Evolutionary conservation across 2,329 filamentous ascomycete species (phyloP), one percentile per base, ranked within the genome.

Genomic region (Tolypocladium pustulatum): DNA sequence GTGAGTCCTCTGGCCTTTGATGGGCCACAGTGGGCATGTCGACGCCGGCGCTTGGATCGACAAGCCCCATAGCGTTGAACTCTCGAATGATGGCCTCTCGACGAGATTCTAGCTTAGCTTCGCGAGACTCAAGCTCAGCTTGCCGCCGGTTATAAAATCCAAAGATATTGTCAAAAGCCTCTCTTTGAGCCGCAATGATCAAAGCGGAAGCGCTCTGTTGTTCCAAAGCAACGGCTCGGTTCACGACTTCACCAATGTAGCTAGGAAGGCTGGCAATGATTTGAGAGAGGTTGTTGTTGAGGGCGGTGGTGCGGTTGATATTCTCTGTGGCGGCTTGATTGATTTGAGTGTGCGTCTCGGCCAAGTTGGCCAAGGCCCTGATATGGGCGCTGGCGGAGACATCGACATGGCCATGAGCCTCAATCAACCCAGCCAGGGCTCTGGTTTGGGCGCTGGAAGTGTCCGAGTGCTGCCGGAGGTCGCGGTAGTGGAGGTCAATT

Each of bases 181-280:
- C 38, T 36, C 56, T 38, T 27, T 59, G 54, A 12, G 54, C 58
- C 5, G 46, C 49, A 20, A 54, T 53, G 38, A 59, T 37, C 32
- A 40, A 22, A 4, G 22, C 37, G 13, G 53, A 32, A 34, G 58
- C 22, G 4, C 36, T 13, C 9, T 69, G 60, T 4, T 36, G 22
- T n/a, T 53, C 49, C 30, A 34, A 20, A 15, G 30, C 49, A 17
- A 69, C 60, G 7, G 66, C 63, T 8, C 63, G 58, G 22, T 64
- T 34, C 10, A 71, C 64, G 4, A 65, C 64, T n/a, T 68, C 61
- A 15, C 64, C 62, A 57, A 71, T 61, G 34, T 62, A 56, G 25
- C 15, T 25, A 20, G 58, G 54, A 12, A 59, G 20, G 51, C 25
- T 49, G 30, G 22, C 17, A 20, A 59, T 17, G 12, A 59, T 20